phyloP scores from a whole-genome alignment of 208 protist genomes.

The Strigomonas oncopelti region DNA sequence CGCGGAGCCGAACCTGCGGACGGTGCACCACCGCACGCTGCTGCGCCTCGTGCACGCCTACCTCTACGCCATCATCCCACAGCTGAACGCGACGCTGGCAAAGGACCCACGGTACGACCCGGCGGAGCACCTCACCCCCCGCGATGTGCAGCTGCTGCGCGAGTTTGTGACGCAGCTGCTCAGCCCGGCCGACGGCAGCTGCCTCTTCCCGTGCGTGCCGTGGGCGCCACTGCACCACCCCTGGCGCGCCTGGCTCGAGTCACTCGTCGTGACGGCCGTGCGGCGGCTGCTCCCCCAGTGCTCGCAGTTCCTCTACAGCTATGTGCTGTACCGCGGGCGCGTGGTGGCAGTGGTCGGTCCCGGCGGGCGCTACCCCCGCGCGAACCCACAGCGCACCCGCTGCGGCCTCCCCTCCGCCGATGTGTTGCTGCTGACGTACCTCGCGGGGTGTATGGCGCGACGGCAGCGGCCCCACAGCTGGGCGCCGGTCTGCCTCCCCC shows the following conservation, averaged over 20 bases:
- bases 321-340: constrained; percentile 36
- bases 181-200: constrained; percentile 38
- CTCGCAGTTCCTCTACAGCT: constrained; percentile 17
- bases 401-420: constrained; percentile 48
- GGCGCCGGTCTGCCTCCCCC: constrained; percentile 71
- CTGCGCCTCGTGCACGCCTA: constrained; percentile 48
- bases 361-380: constrained; percentile 11
- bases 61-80: constrained; percentile 56
- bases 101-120: constrained; percentile 52
- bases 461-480: constrained; percentile 62
- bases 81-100: constrained; percentile 41
- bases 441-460: constrained; percentile 36
- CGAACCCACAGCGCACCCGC: constrained; percentile 11
- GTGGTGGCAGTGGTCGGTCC: constrained; percentile 26
- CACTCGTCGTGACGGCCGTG: not conserved
- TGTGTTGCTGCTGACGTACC: constrained; percentile 55
- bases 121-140: constrained; percentile 42
- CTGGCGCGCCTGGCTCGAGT: not conserved
- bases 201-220: constrained; percentile 42
- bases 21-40: constrained; percentile 24
- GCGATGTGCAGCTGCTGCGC: constrained; percentile 44
- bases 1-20: constrained; percentile 1
- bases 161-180: constrained; percentile 26
- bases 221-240: constrained; percentile 20
- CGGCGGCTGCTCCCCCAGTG: not conserved